Evolutionary conservation across 345 rosid genomes (phyloP).

Genomic region (Syzygium aqueum): DNA sequence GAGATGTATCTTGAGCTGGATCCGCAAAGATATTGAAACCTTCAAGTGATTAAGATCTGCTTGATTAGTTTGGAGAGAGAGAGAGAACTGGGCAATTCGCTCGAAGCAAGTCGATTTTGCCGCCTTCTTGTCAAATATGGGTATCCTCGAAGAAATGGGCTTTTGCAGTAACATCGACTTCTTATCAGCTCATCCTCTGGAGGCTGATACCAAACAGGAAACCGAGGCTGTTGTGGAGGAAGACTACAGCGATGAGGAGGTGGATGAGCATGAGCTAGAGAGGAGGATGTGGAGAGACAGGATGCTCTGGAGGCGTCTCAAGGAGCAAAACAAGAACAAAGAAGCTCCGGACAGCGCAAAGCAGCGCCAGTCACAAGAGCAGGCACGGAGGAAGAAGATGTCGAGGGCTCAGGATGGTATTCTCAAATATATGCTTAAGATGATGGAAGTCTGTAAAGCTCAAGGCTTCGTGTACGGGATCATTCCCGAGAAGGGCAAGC

Average conservation of each 20-base stretch:
- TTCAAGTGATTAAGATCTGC: not conserved
- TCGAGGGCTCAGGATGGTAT: conserved; percentile 83
- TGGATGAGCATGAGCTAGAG: conserved; percentile 68
- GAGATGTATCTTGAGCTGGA: not conserved
- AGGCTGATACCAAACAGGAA: conserved; percentile 27
- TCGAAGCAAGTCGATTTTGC: not conserved
- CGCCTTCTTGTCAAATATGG: conserved; percentile 10
- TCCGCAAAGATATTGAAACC: not conserved
- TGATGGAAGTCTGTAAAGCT: conserved; percentile 90
- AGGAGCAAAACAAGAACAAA: conserved; percentile 46
- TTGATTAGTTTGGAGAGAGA: not conserved
- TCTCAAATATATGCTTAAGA: conserved; percentile 73
- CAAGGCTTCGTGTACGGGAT: conserved; percentile 84
- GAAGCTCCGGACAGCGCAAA: conserved; percentile 33
- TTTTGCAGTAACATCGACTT: conserved; percentile 45
- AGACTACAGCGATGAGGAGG: conserved; percentile 53
- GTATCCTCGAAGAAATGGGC: conserved; percentile 51
- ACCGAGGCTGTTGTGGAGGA: conserved; percentile 38
- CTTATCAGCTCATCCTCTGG: conserved; percentile 25
- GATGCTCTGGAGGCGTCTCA: conserved; percentile 50
- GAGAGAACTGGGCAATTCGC: not conserved
- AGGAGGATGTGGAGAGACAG: conserved; percentile 78
- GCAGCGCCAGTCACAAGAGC: conserved; percentile 68
- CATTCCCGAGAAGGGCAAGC: conserved; percentile 85
- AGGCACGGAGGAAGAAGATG: conserved; percentile 87